These are phyloP conservation scores for Sclerotinia sclerotiorum DNA, from an alignment of 2,329 filamentous ascomycete genomes.

Conservation along the genomic window DNA sequence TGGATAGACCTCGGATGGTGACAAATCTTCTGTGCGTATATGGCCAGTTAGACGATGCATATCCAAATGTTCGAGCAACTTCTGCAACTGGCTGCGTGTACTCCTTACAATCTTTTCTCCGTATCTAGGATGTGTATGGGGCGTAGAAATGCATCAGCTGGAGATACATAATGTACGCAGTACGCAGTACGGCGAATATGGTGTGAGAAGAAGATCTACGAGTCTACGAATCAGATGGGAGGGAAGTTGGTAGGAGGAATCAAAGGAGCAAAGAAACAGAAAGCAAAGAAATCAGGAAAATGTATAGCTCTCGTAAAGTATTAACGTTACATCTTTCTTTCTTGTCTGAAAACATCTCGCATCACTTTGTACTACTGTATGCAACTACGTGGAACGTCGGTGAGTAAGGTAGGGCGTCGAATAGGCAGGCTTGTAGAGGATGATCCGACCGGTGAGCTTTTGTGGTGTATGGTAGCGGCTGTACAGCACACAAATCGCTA, in stretches of 20 bases:
- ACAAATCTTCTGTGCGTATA: background rate
- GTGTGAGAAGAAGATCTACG: background rate
- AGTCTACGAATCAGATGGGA: background rate
- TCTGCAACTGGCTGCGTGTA: background rate
- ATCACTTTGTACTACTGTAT: background rate
- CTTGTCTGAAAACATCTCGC: background rate
- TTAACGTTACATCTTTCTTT: background rate
- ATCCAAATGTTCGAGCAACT: background rate
- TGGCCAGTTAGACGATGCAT: background rate
- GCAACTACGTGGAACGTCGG: background rate
- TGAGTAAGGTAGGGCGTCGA: background rate
- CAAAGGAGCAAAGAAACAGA: too few species aligned
- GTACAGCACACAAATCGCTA: background rate
- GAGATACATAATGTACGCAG: background rate
- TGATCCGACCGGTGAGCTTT: constrained; percentile 12
- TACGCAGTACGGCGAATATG: background rate
- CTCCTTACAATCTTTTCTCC: background rate
- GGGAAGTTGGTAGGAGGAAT: background rate
- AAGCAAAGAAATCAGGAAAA: background rate
- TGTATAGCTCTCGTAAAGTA: background rate
- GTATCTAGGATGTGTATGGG: background rate
- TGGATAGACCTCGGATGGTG: constrained; percentile 12
- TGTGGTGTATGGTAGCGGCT: background rate
- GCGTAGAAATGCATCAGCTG: background rate
- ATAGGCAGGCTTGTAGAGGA: background rate